Evolutionary conservation across 2,329 filamentous ascomycete species (phyloP).

Genomic region (Triangularia setosa): DNA sequence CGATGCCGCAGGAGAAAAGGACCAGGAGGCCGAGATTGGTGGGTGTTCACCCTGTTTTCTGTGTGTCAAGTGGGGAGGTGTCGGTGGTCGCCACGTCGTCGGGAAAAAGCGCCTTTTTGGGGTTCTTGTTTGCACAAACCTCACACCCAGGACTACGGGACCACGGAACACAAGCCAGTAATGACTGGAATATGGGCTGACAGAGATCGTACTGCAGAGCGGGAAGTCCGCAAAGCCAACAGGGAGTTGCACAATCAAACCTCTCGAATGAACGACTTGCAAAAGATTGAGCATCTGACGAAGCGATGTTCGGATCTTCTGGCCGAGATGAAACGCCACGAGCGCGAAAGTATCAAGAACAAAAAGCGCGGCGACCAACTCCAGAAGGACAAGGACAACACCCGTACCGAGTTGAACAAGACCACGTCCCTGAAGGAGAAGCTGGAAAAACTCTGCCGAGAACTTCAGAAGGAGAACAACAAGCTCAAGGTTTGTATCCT

Average conservation of each 20-base stretch:
- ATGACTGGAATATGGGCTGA: conserved; percentile 23
- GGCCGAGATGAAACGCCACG: conserved; percentile 90
- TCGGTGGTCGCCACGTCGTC: not conserved
- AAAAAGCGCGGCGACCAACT: conserved; percentile 92
- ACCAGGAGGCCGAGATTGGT: conserved; percentile 96
- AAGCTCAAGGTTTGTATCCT: conserved; percentile 74
- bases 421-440: conserved; percentile 91
- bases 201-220: conserved; percentile 57
- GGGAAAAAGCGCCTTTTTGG: not conserved
- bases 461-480: conserved; percentile 95
- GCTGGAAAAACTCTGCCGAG: conserved; percentile 89
- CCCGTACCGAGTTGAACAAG: conserved; percentile 83
- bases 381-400: conserved; percentile 94
- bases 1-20: conserved; percentile 88
- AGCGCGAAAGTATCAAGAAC: conserved; percentile 90
- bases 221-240: conserved; percentile 90
- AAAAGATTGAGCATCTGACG: conserved; percentile 85
- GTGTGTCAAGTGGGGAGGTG: not conserved
- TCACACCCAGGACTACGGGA: not conserved
- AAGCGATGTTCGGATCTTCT: conserved; percentile 89
- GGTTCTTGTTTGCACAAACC: not conserved
- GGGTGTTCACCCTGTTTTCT: conserved; percentile 23
- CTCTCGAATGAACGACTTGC: conserved; percentile 86
- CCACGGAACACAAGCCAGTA: not conserved
- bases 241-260: conserved; percentile 85